Conservation (phyloP, 371 early-diverging fungal species). For the Actinomortierella wolfii region DNA sequence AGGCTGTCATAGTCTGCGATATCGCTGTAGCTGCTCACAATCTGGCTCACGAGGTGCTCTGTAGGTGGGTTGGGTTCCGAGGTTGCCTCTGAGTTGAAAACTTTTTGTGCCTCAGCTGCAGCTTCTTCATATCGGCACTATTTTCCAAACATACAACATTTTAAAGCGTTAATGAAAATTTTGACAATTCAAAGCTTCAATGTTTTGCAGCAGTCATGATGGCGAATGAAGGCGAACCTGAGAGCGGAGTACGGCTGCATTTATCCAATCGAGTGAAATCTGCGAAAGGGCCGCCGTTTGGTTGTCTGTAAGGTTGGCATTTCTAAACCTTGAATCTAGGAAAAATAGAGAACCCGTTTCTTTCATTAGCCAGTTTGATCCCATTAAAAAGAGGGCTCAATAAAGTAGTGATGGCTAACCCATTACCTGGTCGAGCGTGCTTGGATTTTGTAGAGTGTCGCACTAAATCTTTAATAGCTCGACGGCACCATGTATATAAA, state of each 20-base stretch:
- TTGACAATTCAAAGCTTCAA: too few species aligned
- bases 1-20: constrained; percentile 30
- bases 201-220: too few species aligned
- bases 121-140: constrained; percentile 40
- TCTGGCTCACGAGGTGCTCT: constrained; percentile 26
- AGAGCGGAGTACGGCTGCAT: constrained; percentile 25
- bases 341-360: too few species aligned
- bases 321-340: constrained; percentile 31
- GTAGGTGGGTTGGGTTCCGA: constrained; percentile 7
- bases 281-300: constrained; percentile 33
- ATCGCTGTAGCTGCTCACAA: constrained; percentile 21
- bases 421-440: constrained; percentile 22
- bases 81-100: too few species aligned
- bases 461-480: constrained; percentile 43
- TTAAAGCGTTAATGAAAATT: too few species aligned
- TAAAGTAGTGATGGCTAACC: background rate
- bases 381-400: background rate
- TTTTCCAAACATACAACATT: too few species aligned
- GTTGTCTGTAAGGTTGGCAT: constrained; percentile 27
- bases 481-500: constrained; percentile 33
- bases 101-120: constrained; percentile 9
- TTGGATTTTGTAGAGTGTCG: constrained; percentile 28
- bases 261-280: constrained; percentile 39
- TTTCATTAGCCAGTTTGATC: background rate
- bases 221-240: constrained; percentile 15